Percentiles rank a stretch among this genome's conserved stretches.
phyloP scores from a whole-genome alignment of 2,329 filamentous ascomycete species.

The Exophiala mesophila region DNA sequence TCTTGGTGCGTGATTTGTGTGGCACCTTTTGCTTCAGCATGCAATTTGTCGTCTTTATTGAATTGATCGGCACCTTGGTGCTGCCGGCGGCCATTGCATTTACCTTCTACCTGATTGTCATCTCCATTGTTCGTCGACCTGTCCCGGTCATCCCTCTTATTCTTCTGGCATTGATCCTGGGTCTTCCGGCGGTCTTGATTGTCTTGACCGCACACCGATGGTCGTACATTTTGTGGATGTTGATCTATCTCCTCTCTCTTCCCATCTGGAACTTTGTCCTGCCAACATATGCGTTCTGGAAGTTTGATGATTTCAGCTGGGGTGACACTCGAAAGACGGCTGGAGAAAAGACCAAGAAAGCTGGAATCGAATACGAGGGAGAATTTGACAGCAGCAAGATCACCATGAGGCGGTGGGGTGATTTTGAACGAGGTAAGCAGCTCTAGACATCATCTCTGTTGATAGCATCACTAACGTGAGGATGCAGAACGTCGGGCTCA shows the following conservation, averaged over 20 bases:
- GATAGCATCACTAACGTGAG: too few species aligned
- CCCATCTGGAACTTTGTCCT: slow-evolving; percentile 98
- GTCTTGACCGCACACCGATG: slow-evolving; percentile 88
- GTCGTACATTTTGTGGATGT: slow-evolving; percentile 93
- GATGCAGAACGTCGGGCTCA: slow-evolving; percentile 18
- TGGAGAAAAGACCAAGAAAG: slow-evolving; percentile 83
- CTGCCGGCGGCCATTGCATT: slow-evolving; percentile 94
- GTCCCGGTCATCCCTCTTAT: slow-evolving; percentile 87
- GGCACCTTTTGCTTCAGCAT: slow-evolving; percentile 99
- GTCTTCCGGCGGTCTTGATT: slow-evolving; percentile 86
- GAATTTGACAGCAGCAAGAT: slow-evolving; percentile 99
- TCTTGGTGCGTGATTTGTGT: slow-evolving; percentile 91
- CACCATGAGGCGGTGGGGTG: slow-evolving; percentile 97
- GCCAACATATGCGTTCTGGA: slow-evolving; percentile 94
- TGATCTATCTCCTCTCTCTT: slow-evolving; percentile 87
- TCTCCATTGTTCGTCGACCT: slow-evolving; percentile 71
- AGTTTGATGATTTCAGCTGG: slow-evolving; percentile 99
- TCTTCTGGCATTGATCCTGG: slow-evolving; percentile 82
- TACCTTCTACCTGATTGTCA: slow-evolving; percentile 89
- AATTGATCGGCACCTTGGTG: slow-evolving; percentile 89
- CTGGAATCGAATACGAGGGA: slow-evolving; percentile 79
- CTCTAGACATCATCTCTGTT: background rate
- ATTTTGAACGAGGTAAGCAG: slow-evolving; percentile 75
- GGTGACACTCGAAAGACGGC: slow-evolving; percentile 95
- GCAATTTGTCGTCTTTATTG: slow-evolving; percentile 97